phyloP scores from a whole-genome alignment of 306 rosid genomes.

The Gastrolobium villosum region DNA sequence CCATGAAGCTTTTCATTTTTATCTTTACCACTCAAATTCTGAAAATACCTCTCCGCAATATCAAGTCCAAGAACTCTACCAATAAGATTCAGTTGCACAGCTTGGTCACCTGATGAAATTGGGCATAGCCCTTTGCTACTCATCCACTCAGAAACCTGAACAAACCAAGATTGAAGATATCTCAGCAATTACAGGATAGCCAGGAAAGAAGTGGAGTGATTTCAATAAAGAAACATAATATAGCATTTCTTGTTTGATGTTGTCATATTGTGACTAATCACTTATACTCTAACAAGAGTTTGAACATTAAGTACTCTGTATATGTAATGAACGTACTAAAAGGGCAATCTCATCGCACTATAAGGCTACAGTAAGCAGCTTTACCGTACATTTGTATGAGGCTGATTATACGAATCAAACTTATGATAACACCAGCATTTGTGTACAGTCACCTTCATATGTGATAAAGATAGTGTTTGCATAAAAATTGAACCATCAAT shows the following conservation, averaged over 20 bases:
- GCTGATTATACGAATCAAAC: too few species aligned
- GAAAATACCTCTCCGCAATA: constrained; percentile 69
- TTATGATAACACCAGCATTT: too few species aligned
- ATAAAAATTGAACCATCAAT: too few species aligned
- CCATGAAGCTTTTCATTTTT: constrained; percentile 64
- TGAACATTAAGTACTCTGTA: too few species aligned
- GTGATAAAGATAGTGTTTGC: too few species aligned
- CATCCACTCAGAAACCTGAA: constrained; percentile 84
- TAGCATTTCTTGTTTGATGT: not conserved
- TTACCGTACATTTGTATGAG: too few species aligned
- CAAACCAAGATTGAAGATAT: constrained; percentile 19
- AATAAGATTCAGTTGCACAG: constrained; percentile 70
- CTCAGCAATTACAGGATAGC: not conserved
- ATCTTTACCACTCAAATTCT: constrained; percentile 56
- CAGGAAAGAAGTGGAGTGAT: constrained; percentile 4
- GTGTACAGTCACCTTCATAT: too few species aligned
- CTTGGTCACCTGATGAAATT: constrained; percentile 58
- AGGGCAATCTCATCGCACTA: too few species aligned
- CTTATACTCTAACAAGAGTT: not conserved
- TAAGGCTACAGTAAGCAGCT: too few species aligned
- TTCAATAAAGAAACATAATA: not conserved
- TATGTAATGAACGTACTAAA: too few species aligned
- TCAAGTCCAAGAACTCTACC: constrained; percentile 72
- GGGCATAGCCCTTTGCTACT: constrained; percentile 57
- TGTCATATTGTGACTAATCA: not conserved